These are phyloP conservation scores for Penicillium herquei DNA, from an alignment of 495 filamentous ascomycete genomes.

Conservation along the genomic window DNA sequence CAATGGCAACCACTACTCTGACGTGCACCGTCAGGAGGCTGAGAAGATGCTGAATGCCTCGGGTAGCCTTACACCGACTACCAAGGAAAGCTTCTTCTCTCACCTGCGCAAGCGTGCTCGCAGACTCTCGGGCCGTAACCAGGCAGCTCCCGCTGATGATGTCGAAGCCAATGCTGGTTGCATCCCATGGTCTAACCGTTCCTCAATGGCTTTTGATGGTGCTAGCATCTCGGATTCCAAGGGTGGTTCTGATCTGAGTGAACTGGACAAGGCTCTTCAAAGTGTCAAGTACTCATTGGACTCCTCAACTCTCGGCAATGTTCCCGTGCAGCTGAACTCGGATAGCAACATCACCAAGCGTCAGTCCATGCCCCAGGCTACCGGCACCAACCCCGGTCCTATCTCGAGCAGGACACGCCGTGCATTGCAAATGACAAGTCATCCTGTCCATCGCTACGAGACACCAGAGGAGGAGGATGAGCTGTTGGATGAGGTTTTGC, in stretches of 20 bases:
- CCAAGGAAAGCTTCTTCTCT: conserved; percentile 94
- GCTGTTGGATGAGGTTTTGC: conserved; percentile 78
- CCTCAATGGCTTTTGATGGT: conserved; percentile 79
- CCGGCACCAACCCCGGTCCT: conserved; percentile 53
- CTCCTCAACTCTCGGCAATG: conserved; percentile 44
- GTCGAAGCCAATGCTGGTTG: conserved; percentile 90
- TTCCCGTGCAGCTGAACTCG: conserved; percentile 47
- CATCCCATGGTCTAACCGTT: conserved; percentile 82
- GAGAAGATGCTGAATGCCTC: conserved; percentile 88
- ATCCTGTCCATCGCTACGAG: conserved; percentile 78
- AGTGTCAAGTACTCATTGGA: conserved; percentile 65
- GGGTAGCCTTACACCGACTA: conserved; percentile 58
- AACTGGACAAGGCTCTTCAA: conserved; percentile 79
- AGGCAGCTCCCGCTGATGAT: conserved; percentile 75
- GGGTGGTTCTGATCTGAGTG: conserved; percentile 49
- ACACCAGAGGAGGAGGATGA: conserved; percentile 97
- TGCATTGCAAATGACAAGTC: conserved; percentile 71
- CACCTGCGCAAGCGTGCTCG: conserved; percentile 93
- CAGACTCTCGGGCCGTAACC: conserved; percentile 86
- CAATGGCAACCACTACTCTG: conserved; percentile 84
- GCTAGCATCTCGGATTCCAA: conserved; percentile 47
- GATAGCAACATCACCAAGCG: conserved; percentile 58
- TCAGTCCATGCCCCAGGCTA: conserved; percentile 71
- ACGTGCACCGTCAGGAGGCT: conserved; percentile 85
- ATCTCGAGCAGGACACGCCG: conserved; percentile 82